phyloP scores from a whole-genome alignment of 345 rosid genomes.

The Lepidium sativum region DNA sequence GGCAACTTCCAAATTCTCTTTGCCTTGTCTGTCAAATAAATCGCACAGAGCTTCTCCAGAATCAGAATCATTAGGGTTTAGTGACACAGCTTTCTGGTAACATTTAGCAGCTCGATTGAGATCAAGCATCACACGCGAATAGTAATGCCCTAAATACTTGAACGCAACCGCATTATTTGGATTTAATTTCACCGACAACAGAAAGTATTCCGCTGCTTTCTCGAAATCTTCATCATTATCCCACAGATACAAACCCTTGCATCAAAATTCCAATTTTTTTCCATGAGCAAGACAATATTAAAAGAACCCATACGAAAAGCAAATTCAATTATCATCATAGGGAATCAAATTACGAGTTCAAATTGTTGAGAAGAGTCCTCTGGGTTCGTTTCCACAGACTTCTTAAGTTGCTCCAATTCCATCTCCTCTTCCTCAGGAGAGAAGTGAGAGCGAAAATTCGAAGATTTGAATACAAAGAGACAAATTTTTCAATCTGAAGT shows the following conservation, averaged over 20 bases:
- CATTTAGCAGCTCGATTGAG: conserved; percentile 77
- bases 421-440: conserved; percentile 17
- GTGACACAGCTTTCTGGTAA: conserved; percentile 70
- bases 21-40: conserved; percentile 61
- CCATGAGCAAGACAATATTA: not conserved
- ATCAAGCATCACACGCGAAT: conserved; percentile 38
- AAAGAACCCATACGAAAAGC: not conserved
- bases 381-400: conserved; percentile 53
- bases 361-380: conserved; percentile 57
- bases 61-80: conserved; percentile 59
- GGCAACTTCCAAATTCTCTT: conserved; percentile 62
- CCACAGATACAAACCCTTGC: conserved; percentile 70
- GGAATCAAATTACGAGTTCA: conserved; percentile 38
- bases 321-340: not conserved
- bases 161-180: conserved; percentile 62
- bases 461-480: not conserved
- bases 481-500: not conserved
- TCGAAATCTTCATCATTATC: conserved; percentile 36
- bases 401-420: conserved; percentile 37
- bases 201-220: conserved; percentile 72
- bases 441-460: not conserved
- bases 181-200: conserved; percentile 57
- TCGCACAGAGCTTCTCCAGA: conserved; percentile 81
- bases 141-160: conserved; percentile 72
- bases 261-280: not conserved